phyloP scores from a whole-genome alignment of 2,329 filamentous ascomycete genomes.

The Apiospora rasikravindrae region DNA sequence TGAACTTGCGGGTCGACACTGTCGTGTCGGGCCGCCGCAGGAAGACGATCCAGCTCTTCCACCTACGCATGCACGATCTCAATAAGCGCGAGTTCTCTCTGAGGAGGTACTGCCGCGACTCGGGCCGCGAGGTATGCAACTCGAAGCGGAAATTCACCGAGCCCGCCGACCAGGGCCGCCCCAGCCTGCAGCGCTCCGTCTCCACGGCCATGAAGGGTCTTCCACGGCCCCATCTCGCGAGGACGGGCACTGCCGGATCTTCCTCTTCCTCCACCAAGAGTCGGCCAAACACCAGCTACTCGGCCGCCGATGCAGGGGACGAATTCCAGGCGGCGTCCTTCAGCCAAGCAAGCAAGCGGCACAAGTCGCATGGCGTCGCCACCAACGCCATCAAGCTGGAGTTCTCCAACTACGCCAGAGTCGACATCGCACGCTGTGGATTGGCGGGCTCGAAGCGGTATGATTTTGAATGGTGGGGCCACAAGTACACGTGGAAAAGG shows the following conservation, averaged over 20 bases:
- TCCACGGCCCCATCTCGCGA: constrained; percentile 42
- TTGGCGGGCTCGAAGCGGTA: constrained; percentile 75
- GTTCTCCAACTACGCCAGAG: constrained; percentile 95
- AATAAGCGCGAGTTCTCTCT: constrained; percentile 87
- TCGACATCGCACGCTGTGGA: constrained; percentile 77
- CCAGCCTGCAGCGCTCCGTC: constrained; percentile 53
- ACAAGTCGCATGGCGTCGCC: constrained; percentile 51
- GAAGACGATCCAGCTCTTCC: constrained; percentile 80
- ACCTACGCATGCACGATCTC: constrained; percentile 93
- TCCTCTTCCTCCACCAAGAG: constrained; percentile 37
- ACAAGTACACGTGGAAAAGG: constrained; percentile 83
- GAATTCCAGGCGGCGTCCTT: constrained; percentile 37
- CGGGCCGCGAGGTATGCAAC: constrained; percentile 90
- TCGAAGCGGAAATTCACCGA: constrained; percentile 74
- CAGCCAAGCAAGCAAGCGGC: constrained; percentile 26
- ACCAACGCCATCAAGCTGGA: constrained; percentile 87
- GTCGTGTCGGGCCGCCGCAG: constrained; percentile 69
- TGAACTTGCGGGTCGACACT: constrained; percentile 92
- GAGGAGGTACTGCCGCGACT: constrained; percentile 89
- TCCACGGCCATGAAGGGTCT: constrained; percentile 56
- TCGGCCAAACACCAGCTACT: constrained; percentile 44
- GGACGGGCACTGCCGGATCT: constrained; percentile 41
- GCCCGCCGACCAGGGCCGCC: constrained; percentile 44
- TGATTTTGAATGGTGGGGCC: constrained; percentile 93
- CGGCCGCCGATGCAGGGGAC: constrained; percentile 36